phyloP scores from a whole-genome alignment of 805 yeast genomes.

The Lipomyces anomalus region DNA sequence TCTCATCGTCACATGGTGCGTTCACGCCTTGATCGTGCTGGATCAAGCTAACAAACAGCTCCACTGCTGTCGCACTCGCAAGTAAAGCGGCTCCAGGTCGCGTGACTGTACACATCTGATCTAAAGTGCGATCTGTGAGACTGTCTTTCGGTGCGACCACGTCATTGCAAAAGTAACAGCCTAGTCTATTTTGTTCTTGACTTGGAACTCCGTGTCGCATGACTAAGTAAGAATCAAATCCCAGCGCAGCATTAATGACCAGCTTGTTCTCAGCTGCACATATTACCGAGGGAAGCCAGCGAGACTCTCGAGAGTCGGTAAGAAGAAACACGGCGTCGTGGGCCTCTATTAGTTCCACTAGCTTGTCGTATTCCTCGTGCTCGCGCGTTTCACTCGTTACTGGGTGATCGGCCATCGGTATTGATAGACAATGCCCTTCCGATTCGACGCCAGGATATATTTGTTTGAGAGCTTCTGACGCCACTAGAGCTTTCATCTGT shows the following conservation, averaged over 20 bases:
- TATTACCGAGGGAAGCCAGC: constrained; percentile 95
- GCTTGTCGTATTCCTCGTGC: constrained; percentile 44
- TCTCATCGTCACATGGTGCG: constrained; percentile 37
- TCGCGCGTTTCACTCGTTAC: constrained; percentile 52
- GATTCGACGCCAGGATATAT: constrained; percentile 67
- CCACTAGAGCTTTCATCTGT: constrained; percentile 65
- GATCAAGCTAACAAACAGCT: constrained; percentile 63
- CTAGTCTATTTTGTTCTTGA: constrained; percentile 45
- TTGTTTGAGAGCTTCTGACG: constrained; percentile 63
- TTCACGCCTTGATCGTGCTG: constrained; percentile 55
- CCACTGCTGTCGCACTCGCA: constrained; percentile 85
- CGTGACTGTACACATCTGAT: constrained; percentile 98
- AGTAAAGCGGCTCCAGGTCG: constrained; percentile 90
- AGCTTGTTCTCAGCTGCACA: constrained; percentile 61
- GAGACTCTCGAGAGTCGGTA: constrained; percentile 91
- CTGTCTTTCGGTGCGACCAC: constrained; percentile 92
- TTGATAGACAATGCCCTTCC: constrained; percentile 58
- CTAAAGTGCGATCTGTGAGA: constrained; percentile 78
- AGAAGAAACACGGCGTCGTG: constrained; percentile 77
- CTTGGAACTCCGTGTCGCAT: constrained; percentile 76
- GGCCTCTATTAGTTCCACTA: constrained; percentile 48
- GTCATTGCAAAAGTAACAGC: constrained; percentile 95
- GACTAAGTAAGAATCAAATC: constrained; percentile 88
- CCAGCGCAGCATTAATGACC: constrained; percentile 88
- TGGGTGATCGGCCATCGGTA: constrained; percentile 97